Evolutionary conservation across 192 early-diverging fungal genomes (phyloP), one percentile per base, ranked within the genome.

Genomic region (Jimgerdemannia lactiflua): DNA sequence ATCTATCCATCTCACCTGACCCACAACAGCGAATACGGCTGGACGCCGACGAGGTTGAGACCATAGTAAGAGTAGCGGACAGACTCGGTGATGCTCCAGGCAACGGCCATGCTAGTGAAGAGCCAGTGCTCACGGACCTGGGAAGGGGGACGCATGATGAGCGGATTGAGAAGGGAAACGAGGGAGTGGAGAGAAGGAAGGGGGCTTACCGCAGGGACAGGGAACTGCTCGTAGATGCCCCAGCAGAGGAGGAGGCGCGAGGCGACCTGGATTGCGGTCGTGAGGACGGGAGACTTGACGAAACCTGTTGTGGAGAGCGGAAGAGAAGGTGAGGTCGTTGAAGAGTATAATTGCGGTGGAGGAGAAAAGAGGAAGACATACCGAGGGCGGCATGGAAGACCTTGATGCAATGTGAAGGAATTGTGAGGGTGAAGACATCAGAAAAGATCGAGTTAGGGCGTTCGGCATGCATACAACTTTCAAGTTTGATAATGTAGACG

Each of bases 51-150:
- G 65, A 97, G 83, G 72, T 90, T 89, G 66, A 93, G 79, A 4
- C 88, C 89, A 82, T 98, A 99, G 87, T 92, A 97, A n/a, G 90
- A 82, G 82, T 99, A 98, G 70, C 97, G 93, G 49, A 97, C 85
- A 74, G 90, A 89, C 81, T 99, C 97, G 65, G 96, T 96, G 73
- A 99, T 84, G 41, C 84, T 87, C 97, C 97, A 99, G 18, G 97
- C 95, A 71, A 93, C 78, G 19, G 92, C 86, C 96, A 98, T 98
- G 43, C 91, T 89, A 40, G 91, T 87, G 70, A 93, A 92, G 11
- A 88, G 86, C 80, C 86, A 89, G 67, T 90, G 89, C 3, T 86
- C 77, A 43, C 86, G 88, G 69, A 94, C 88, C 83, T 92, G 49
- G 67, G 11, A 42, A n/a, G 49, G 14, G 66, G 39, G 29, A 39